Conservation (phyloP, 495 filamentous ascomycete genomes). For the Neurospora sp. region DNA sequence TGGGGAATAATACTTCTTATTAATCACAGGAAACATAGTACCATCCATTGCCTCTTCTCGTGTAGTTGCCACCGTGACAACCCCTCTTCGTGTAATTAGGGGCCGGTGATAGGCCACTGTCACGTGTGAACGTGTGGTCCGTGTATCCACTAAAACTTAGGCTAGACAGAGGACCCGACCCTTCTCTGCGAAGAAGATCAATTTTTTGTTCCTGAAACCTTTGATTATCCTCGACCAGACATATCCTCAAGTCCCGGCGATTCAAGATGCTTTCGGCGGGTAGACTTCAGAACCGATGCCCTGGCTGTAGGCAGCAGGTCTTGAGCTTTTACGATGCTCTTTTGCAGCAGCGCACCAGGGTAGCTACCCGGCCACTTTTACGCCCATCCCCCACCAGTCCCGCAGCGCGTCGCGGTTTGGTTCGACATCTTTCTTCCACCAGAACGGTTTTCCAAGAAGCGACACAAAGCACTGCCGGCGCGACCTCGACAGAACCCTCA, state of each 20-base stretch:
- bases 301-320: constrained; percentile 38
- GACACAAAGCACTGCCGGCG: not conserved
- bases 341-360: constrained; percentile 15
- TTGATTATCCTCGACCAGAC: not conserved
- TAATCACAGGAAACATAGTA: not conserved
- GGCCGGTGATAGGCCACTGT: not conserved
- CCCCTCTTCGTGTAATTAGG: not conserved
- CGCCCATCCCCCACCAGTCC: constrained; percentile 2
- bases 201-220: constrained; percentile 1
- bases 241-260: constrained; percentile 3
- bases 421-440: constrained; percentile 31
- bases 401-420: constrained; percentile 4
- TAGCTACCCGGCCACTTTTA: constrained; percentile 10
- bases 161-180: not conserved
- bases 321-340: constrained; percentile 34
- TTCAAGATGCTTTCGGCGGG: constrained; percentile 36
- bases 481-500: not conserved
- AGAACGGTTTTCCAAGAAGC: constrained; percentile 15
- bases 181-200: not conserved
- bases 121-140: not conserved
- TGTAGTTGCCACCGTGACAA: not conserved
- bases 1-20: not conserved
- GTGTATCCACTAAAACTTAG: not conserved
- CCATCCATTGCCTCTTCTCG: not conserved
- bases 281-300: constrained; percentile 35